These are phyloP conservation scores for Alternaria viburni DNA, from an alignment of 2,329 filamentous ascomycete species.

Conservation along the genomic window DNA sequence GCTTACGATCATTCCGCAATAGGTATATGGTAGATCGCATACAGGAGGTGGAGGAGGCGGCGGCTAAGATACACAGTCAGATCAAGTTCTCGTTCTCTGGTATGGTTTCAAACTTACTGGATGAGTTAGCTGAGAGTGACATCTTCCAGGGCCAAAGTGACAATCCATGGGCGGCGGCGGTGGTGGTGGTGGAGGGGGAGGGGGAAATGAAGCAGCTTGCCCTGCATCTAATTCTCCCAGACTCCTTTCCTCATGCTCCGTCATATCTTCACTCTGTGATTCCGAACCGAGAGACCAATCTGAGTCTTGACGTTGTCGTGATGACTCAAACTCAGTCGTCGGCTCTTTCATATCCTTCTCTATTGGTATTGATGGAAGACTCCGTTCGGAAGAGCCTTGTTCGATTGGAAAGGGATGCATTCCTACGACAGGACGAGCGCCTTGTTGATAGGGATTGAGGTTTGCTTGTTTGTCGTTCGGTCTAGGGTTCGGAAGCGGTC, in stretches of 20 bases:
- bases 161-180: background rate
- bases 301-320: background rate
- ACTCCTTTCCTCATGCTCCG: background rate
- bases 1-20: background rate
- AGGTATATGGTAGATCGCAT: background rate
- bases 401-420: background rate
- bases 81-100: background rate
- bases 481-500: background rate
- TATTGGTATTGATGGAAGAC: background rate
- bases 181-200: background rate
- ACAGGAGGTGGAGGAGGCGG: background rate
- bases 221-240: background rate
- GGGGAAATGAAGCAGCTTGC: background rate
- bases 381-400: background rate
- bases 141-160: background rate
- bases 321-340: background rate
- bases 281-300: background rate
- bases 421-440: background rate
- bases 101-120: background rate
- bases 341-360: background rate
- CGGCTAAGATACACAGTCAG: background rate
- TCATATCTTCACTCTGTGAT: background rate
- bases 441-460: background rate
- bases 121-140: background rate
- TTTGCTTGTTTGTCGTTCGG: background rate